These are phyloP conservation scores for Saccharomyces hybrid DNA, from an alignment of 1,139 yeast species.

Conservation along the genomic window DNA sequence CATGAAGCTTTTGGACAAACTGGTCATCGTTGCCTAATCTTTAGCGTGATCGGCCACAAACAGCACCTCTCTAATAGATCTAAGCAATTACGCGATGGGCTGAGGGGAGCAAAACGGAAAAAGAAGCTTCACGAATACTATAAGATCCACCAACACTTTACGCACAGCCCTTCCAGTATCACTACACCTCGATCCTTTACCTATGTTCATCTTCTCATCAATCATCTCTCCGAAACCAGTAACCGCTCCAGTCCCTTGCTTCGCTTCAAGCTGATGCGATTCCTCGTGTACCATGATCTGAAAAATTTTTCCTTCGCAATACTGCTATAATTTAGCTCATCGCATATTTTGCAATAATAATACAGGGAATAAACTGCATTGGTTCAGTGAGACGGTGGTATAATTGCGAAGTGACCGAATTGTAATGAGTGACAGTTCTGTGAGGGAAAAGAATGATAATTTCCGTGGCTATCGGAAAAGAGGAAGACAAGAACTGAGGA, in stretches of 20 bases:
- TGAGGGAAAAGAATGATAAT: slow-evolving; percentile 7
- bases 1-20: slow-evolving; percentile 15
- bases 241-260: slow-evolving; percentile 2
- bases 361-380: neutral
- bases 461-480: slow-evolving; percentile 30
- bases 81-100: neutral
- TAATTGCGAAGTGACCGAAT: neutral
- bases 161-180: neutral
- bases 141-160: neutral
- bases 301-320: slow-evolving; percentile 8
- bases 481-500: slow-evolving; percentile 56
- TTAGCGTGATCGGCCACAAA: neutral
- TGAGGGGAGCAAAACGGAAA: slow-evolving; percentile 1
- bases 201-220: neutral
- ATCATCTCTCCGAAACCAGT: neutral
- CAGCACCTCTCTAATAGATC: neutral
- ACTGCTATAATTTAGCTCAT: neutral
- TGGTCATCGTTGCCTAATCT: slow-evolving; percentile 4
- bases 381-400: neutral
- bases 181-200: neutral
- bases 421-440: slow-evolving; percentile 3
- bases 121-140: slow-evolving; percentile 1
- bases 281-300: slow-evolving; percentile 10
- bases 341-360: neutral
- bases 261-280: neutral